phyloP scores from a whole-genome alignment of 805 yeast species.

The Ogataea naganishii region DNA sequence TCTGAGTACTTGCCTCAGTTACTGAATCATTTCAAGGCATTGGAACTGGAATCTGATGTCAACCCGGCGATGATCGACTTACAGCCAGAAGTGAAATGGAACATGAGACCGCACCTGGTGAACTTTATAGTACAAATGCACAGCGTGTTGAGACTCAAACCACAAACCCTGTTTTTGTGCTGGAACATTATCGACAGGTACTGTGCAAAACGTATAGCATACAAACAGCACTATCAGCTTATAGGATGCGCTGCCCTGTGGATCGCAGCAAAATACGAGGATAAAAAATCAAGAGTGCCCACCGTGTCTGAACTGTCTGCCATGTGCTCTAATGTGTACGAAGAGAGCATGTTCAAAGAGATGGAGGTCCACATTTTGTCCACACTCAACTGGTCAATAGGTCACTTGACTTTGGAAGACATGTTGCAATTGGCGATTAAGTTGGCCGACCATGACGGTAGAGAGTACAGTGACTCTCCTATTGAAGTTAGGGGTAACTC shows the following conservation, averaged over 20 bases:
- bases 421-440: conserved; percentile 33
- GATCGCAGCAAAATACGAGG: conserved; percentile 80
- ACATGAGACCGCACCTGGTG: conserved; percentile 63
- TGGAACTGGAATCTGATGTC: conserved; percentile 30
- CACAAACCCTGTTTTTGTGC: conserved; percentile 58
- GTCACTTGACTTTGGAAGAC: conserved; percentile 44
- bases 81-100: conserved; percentile 80
- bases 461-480: conserved; percentile 18
- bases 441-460: conserved; percentile 24
- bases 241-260: conserved; percentile 89
- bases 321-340: conserved; percentile 54
- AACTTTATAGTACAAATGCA: conserved; percentile 68
- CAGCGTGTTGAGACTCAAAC: conserved; percentile 54
- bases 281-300: conserved; percentile 50
- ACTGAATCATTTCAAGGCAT: conserved; percentile 26
- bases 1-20: conserved; percentile 35
- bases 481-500: conserved; percentile 18
- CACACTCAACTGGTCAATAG: conserved; percentile 31
- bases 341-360: conserved; percentile 34
- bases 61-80: conserved; percentile 57
- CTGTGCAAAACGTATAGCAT: conserved; percentile 78
- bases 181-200: conserved; percentile 82
- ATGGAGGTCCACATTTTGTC: conserved; percentile 36
- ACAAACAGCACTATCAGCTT: conserved; percentile 79
- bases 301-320: conserved; percentile 42